Base-by-base conservation (phyloP, 2,329 filamentous ascomycete genomes). In the Microdochium trichocladiopsis region DNA sequence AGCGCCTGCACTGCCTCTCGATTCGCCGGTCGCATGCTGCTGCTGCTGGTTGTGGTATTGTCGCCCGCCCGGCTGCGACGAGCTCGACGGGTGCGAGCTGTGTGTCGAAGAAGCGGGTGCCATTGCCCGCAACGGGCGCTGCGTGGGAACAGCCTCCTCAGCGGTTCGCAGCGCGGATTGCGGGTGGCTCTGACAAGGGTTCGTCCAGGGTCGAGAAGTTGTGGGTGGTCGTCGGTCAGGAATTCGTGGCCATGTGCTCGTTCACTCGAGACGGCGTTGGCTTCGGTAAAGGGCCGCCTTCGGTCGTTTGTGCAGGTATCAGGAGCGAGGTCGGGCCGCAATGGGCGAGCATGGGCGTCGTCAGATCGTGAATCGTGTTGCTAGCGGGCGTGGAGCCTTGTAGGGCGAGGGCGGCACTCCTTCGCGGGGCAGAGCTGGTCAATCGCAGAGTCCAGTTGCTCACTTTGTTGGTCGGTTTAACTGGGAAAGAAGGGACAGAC, bases 1-100 rank as follows among this genome's bases (percentile, higher is more conserved):
- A 43, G 65, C 64, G 47, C 68, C 64, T 50, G 68, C 62, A 52
- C 69, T 71, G 57, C 71, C 73, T 70, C 77, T 78, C 18, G 41
- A 22, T 8, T 45, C 21, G 12, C 33, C 28, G 50, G 64, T 59
- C 11, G 52, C 53, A 52, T 72, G n/a, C n/a, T n/a, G 70, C 59
- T 73, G 71, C 53, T 69, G 68, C 52, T 67, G 67, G 53, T 72
- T 68, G 8, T 25, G 23, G 5, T 48, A 21, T 16, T 48, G 25
- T n/a, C 47, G 22, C 60, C 60, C 59, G 22, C 61, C 58, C 49
- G 64, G 62, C 51, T 61, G 51, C 11, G 54, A 52, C 47, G 63
- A 59, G 49, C 62, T 55, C 53, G 56, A 61, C 23, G 61, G 59
- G 53, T 61, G 63, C 51, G 61, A 60, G 51, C 54, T 55, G 50